phyloP scores from a whole-genome alignment of 2,329 filamentous ascomycete species.

The Aureobasidium namibiae region DNA sequence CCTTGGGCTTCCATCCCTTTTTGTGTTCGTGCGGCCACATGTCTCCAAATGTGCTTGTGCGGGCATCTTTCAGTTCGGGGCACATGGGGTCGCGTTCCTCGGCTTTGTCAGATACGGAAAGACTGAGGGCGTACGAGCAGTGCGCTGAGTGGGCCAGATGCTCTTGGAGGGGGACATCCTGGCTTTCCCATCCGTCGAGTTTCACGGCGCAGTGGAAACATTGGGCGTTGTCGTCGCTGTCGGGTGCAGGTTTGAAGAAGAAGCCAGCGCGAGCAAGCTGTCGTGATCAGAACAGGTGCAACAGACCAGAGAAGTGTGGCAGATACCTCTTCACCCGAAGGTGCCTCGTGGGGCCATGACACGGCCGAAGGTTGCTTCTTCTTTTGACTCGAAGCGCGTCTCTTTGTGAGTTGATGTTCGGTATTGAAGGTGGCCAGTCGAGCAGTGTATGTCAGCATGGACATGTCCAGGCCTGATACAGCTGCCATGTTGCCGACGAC shows the following conservation, averaged over 20 bases:
- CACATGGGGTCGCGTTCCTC: constrained; percentile 64
- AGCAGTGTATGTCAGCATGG: not conserved
- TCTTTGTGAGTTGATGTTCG: constrained; percentile 55
- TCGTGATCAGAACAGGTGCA: not conserved
- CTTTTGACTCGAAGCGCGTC: constrained; percentile 58
- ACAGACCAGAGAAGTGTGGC: constrained; percentile 3
- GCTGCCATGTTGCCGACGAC: constrained; percentile 1
- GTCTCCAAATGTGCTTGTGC: constrained; percentile 73
- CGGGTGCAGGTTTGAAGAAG: constrained; percentile 69
- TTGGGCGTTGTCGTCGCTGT: constrained; percentile 75
- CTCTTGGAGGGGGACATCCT: constrained; percentile 74
- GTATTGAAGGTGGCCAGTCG: constrained; percentile 70
- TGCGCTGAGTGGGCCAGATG: constrained; percentile 74
- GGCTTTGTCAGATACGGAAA: constrained; percentile 44
- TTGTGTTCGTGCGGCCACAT: constrained; percentile 86
- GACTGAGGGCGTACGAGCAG: constrained; percentile 77
- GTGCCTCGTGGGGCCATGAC: constrained; percentile 69
- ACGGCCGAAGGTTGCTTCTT: constrained; percentile 48
- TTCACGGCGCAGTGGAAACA: constrained; percentile 82
- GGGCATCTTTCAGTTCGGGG: constrained; percentile 63
- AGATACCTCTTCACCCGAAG: constrained; percentile 56
- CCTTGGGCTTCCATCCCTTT: constrained; percentile 82
- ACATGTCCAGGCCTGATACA: constrained; percentile 2
- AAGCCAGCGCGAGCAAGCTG: constrained; percentile 89
- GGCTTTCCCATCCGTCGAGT: constrained; percentile 85